A percentile compares a stretch with the other conserved stretches of the same genome.
phyloP scores from a whole-genome alignment of 305 asterid genomes.

The Fraxinus floribunda region DNA sequence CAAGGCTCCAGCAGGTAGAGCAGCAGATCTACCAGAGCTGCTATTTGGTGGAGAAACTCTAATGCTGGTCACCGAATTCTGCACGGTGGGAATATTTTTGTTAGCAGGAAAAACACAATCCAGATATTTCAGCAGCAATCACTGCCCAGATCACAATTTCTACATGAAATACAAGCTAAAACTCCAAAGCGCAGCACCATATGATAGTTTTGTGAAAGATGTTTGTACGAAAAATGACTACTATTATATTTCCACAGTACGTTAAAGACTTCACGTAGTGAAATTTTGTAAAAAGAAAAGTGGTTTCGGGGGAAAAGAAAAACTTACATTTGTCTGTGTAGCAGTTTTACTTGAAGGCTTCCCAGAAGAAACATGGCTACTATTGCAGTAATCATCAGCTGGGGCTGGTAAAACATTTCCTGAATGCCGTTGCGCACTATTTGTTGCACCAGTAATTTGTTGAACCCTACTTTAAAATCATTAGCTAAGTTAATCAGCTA shows the following conservation, averaged over 20 bases:
- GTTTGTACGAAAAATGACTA: background rate
- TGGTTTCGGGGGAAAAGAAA: constrained; percentile 3
- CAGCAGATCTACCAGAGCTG: constrained; percentile 81
- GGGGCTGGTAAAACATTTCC: constrained; percentile 92
- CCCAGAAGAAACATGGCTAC: constrained; percentile 46
- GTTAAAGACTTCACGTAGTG: background rate
- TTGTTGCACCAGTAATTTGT: constrained; percentile 64
- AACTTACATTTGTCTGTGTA: constrained; percentile 65
- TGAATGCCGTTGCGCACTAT: constrained; percentile 63
- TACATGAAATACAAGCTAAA: constrained; percentile 4
- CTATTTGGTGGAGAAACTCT: constrained; percentile 88
- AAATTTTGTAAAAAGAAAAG: background rate
- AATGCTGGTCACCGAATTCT: constrained; percentile 45
- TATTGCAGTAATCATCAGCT: constrained; percentile 72
- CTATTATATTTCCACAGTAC: background rate
- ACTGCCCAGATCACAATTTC: background rate
- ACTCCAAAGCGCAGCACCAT: background rate
- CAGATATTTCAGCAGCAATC: background rate
- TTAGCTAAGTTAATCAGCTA: constrained; percentile 34
- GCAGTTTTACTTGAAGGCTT: constrained; percentile 55
- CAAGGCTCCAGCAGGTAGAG: constrained; percentile 93
- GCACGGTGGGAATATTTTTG: constrained; percentile 20
- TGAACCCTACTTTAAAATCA: constrained; percentile 72
- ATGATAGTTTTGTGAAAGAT: constrained; percentile 5
- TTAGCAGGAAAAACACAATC: background rate